Percentiles rank a stretch among this genome's conserved stretches.
Conservation (phyloP, 805 yeast species). For the Teunomyces stri region DNA sequence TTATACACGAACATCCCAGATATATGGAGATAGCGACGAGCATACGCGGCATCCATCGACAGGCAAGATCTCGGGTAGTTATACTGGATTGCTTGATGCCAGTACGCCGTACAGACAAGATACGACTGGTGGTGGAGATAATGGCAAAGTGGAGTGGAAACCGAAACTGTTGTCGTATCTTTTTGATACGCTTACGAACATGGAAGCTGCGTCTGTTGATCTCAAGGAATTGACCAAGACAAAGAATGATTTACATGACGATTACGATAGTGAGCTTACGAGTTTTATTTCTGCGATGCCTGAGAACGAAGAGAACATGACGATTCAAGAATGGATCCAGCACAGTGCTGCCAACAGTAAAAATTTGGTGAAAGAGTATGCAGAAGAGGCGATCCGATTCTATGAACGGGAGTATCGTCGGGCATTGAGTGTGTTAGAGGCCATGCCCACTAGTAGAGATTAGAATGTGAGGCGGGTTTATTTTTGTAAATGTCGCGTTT, state of each 20-base stretch:
- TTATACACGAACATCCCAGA: constrained; percentile 7
- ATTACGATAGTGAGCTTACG: constrained; percentile 63
- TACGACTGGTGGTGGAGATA: neutral
- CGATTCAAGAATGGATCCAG: constrained; percentile 67
- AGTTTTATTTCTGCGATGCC: constrained; percentile 69
- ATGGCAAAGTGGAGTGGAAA: constrained; percentile 8
- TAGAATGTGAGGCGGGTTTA: neutral
- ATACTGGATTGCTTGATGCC: constrained; percentile 12
- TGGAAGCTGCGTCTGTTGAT: constrained; percentile 36
- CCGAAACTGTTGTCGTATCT: constrained; percentile 10
- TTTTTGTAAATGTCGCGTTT: no score
- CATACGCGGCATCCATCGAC: neutral
- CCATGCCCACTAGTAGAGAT: constrained; percentile 26
- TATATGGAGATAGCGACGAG: neutral
- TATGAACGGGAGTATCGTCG: constrained; percentile 48
- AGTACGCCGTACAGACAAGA: constrained; percentile 14
- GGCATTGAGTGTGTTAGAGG: constrained; percentile 45
- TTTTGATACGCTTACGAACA: constrained; percentile 18
- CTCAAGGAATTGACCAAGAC: constrained; percentile 33
- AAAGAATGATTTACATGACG: constrained; percentile 50
- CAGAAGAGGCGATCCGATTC: constrained; percentile 45
- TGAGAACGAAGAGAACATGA: constrained; percentile 62
- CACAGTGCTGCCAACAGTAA: constrained; percentile 56
- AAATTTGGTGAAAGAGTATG: constrained; percentile 43
- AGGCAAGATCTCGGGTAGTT: constrained; percentile 9